A percentile compares a stretch with the other conserved stretches of the same genome.
phyloP scores from a whole-genome alignment of 2,329 filamentous ascomycete species.

The Trichoderma cornu-damae region DNA sequence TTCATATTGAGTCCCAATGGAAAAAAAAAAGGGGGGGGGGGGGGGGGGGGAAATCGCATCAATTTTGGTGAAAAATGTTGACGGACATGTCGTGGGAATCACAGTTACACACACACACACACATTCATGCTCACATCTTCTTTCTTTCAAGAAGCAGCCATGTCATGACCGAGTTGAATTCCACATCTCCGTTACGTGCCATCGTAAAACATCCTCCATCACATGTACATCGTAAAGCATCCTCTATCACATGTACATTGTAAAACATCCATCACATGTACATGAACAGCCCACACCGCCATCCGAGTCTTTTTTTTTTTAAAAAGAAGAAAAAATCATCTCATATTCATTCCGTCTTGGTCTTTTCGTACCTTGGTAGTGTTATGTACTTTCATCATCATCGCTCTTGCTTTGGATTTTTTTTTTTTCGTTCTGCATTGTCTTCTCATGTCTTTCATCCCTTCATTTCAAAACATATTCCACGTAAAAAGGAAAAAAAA shows the following conservation, averaged over 20 bases:
- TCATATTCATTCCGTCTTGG: conserved; percentile 5
- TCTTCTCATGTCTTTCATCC: not conserved
- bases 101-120: not conserved
- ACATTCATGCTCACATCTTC: not conserved
- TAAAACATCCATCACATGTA: not conserved
- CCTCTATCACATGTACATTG: not conserved
- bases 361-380: too few relatives aligned
- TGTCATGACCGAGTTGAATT: too few relatives aligned
- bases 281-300: not conserved
- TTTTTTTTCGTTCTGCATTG: not conserved
- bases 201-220: not conserved
- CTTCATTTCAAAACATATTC: conserved; percentile 5
- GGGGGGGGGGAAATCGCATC: not conserved
- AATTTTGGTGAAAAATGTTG: not conserved
- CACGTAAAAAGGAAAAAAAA: not conserved
- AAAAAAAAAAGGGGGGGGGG: too few relatives aligned
- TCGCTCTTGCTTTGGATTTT: not conserved
- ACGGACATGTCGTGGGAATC: not conserved
- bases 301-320: not conserved
- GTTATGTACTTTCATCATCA: conserved; percentile 16
- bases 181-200: not conserved
- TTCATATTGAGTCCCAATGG: not conserved
- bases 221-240: not conserved
- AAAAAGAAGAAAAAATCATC: too few relatives aligned
- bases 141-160: not conserved